Percentiles rank a stretch among this genome's conserved stretches.
Conservation (phyloP, 345 rosid genomes). For the Acer campestre region DNA sequence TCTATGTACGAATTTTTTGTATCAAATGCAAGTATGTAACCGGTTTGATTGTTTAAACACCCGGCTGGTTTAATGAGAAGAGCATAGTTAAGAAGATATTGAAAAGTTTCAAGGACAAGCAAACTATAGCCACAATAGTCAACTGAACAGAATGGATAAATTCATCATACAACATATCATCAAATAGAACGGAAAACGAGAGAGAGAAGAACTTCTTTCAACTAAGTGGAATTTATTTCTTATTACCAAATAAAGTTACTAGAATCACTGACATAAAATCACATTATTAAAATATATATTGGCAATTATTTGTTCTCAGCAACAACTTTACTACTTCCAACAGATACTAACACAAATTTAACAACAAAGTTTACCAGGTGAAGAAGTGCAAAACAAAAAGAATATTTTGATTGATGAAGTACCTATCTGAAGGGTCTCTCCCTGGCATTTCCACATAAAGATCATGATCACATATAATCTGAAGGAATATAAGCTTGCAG, state of each 20-base stretch:
- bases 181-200: neutral
- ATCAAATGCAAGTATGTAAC: neutral
- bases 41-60: neutral
- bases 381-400: neutral
- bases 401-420: constrained; percentile 16
- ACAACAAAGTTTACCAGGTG: neutral
- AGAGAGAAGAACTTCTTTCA: neutral
- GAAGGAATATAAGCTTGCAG: constrained; percentile 95
- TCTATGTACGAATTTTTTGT: neutral
- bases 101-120: neutral
- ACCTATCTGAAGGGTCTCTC: constrained; percentile 99
- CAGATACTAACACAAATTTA: neutral
- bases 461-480: constrained; percentile 95
- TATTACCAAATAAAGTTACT: no score
- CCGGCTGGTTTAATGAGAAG: neutral
- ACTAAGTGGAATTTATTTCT: no score
- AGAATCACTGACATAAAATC: neutral
- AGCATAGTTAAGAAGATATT: neutral
- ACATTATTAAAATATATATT: neutral
- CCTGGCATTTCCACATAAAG: constrained; percentile 99
- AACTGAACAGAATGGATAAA: neutral
- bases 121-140: neutral
- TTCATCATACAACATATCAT: constrained; percentile 1
- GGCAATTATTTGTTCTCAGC: neutral
- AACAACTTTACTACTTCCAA: neutral